Conservation (phyloP, 1,284 basidiomycete genomes). For the Ganoderma sp. region DNA sequence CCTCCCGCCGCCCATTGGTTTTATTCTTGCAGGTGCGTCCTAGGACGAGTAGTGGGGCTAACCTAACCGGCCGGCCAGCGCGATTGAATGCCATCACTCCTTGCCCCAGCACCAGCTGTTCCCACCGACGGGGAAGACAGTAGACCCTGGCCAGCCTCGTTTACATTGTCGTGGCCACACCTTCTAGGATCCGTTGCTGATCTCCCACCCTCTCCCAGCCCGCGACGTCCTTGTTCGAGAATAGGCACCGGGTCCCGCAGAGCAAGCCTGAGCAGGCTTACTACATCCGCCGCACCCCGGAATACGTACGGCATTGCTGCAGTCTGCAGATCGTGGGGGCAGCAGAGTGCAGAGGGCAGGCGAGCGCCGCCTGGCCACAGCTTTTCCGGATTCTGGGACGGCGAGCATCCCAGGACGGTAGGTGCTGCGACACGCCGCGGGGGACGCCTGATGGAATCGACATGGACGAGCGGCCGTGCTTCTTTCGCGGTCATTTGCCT, state of each 20-base stretch:
- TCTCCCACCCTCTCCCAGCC: slow-evolving; percentile 8
- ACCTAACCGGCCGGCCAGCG: slow-evolving; percentile 4
- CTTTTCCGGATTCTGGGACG: slow-evolving; percentile 21
- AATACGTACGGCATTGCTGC: slow-evolving; percentile 24
- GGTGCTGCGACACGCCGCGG: slow-evolving; percentile 23
- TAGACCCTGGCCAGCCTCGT: slow-evolving; percentile 20
- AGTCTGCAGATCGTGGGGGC: slow-evolving; percentile 30
- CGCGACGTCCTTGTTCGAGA: slow-evolving; percentile 19
- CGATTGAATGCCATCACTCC: slow-evolving; percentile 18
- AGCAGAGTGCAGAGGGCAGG: slow-evolving; percentile 8
- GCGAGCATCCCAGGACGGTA: slow-evolving; percentile 29
- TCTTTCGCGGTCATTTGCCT: slow-evolving; percentile 13
- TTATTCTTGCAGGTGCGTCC: slow-evolving; percentile 13
- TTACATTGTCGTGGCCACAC: slow-evolving; percentile 8
- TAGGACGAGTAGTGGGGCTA: slow-evolving; percentile 6
- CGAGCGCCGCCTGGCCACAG: slow-evolving; percentile 28
- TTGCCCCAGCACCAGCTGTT: neutral
- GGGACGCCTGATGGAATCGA: slow-evolving; percentile 24
- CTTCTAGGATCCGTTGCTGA: slow-evolving; percentile 4
- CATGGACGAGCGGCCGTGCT: slow-evolving; percentile 15
- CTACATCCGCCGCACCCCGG: slow-evolving; percentile 20
- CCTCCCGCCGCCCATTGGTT: neutral
- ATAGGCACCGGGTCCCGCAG: slow-evolving; percentile 22
- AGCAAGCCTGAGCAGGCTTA: neutral
- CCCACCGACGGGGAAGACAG: slow-evolving; percentile 13